Base-by-base conservation (phyloP, 306 rosid species). In the Quercus wislizeni region DNA sequence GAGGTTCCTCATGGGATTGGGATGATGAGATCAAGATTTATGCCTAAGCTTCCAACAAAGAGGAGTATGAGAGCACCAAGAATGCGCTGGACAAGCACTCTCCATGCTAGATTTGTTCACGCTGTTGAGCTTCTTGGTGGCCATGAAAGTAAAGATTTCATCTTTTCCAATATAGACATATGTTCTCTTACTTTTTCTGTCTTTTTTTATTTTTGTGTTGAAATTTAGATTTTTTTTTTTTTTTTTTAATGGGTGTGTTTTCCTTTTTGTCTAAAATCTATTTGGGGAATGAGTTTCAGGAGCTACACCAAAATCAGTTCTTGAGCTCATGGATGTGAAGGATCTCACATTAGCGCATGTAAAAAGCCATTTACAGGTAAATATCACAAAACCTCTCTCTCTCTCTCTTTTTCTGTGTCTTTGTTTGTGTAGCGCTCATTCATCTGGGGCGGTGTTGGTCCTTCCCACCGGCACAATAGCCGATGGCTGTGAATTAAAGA, bases 51-150 rank as follows among this genome's bases (percentile, higher is more conserved):
- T 4, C 93, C 97, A 4, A 81, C 93, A 4, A 94, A 88, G 74
- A 80, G 98, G 38, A 92, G 97, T 80, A 94, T 92, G 97, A 86
- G 98, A 67, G 97, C 98, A 0, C 98, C 98, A 0, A 87, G 98
- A 84, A 94, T 94, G 98, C 82, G 97, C 14, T 94, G 98, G 98
- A 94, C 98, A 0, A 92, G 90, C 74, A 90, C 98, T 11, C 90
- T 94, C 25, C 98, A 94, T 61, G 91, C 96, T 73, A 77, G 97
- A 76, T 94, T 94, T 55, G 97, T 94, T 76, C 96, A 92, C 65
- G 98, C 98, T 9, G 98, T 94, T 79, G 96, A 94, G 82, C 97
- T 90, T 71, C 98, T 94, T 11, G 98, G 98, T 27, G 98, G 98
- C 82, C 98, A 92, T 79, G 97, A 94, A 88, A 94, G 98, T 94